Evolutionary conservation across 2,329 filamentous ascomycete genomes (phyloP).

Genomic region (Neopestalotiopsis clavispora): DNA sequence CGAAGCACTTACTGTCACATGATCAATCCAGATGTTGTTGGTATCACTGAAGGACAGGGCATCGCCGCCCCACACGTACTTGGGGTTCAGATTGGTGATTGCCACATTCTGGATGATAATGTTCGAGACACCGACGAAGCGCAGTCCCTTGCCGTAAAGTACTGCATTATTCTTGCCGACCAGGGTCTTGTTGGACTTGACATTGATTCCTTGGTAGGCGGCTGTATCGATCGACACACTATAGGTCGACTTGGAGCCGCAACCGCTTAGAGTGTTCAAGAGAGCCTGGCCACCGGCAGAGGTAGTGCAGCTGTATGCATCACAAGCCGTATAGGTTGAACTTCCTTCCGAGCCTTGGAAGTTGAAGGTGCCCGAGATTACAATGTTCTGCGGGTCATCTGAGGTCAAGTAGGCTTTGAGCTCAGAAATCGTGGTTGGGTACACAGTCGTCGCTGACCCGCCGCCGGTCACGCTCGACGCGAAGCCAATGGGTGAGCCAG

Average conservation of each 20-base stretch:
- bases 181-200: constrained; percentile 34
- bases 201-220: constrained; percentile 25
- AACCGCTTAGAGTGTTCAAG: constrained; percentile 18
- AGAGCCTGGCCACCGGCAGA: constrained; percentile 16
- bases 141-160: constrained; percentile 60
- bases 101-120: constrained; percentile 64
- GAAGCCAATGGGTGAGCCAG: constrained; percentile 16
- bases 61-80: constrained; percentile 63
- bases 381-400: constrained; percentile 49
- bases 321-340: constrained; percentile 48
- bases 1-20: constrained; percentile 18
- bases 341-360: constrained; percentile 52
- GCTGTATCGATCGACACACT: constrained; percentile 54
- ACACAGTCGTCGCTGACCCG: constrained; percentile 49
- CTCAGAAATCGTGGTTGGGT: constrained; percentile 49
- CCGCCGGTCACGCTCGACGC: constrained; percentile 52
- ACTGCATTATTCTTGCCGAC: constrained; percentile 55
- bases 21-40: constrained; percentile 39
- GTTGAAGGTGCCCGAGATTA: constrained; percentile 51
- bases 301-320: constrained; percentile 13
- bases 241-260: constrained; percentile 20
- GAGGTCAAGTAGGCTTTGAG: constrained; percentile 55
- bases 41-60: constrained; percentile 48
- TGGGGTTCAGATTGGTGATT: constrained; percentile 57
- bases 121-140: constrained; percentile 55